These are phyloP conservation scores for Globisporangium spiculum DNA, from an alignment of 352 stramenopile species.

Conservation along the genomic window DNA sequence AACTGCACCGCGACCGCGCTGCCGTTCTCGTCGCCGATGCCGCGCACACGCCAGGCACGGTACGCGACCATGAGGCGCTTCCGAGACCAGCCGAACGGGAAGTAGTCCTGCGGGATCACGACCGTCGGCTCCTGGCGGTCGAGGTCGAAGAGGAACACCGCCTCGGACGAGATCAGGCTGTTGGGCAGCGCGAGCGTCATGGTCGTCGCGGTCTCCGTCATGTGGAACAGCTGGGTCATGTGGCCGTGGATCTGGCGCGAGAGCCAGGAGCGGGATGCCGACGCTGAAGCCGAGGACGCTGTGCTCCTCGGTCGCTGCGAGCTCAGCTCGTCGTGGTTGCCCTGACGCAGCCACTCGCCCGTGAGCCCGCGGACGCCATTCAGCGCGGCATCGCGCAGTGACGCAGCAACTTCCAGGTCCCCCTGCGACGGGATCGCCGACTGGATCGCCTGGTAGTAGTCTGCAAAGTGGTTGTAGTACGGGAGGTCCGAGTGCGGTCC, in stretches of 20 bases:
- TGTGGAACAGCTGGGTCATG: conserved; percentile 45
- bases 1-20: conserved; percentile 51
- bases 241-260: conserved; percentile 51
- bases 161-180: conserved; percentile 51
- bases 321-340: conserved; percentile 39
- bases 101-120: conserved; percentile 48
- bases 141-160: conserved; percentile 50
- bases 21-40: conserved; percentile 44
- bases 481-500: conserved; percentile 35
- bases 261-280: conserved; percentile 45
- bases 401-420: conserved; percentile 41
- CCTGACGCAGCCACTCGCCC: conserved; percentile 44
- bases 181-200: conserved; percentile 59
- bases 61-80: conserved; percentile 58
- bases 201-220: conserved; percentile 57
- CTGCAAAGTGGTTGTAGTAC: conserved; percentile 43
- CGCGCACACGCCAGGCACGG: conserved; percentile 58
- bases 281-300: conserved; percentile 22
- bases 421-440: conserved; percentile 37
- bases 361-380: conserved; percentile 38
- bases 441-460: conserved; percentile 47
- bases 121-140: conserved; percentile 41
- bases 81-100: conserved; percentile 51
- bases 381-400: conserved; percentile 41
- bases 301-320: conserved; percentile 24